Conservation (phyloP, 768 basidiomycete genomes). For the Boletus sensibilis region DNA sequence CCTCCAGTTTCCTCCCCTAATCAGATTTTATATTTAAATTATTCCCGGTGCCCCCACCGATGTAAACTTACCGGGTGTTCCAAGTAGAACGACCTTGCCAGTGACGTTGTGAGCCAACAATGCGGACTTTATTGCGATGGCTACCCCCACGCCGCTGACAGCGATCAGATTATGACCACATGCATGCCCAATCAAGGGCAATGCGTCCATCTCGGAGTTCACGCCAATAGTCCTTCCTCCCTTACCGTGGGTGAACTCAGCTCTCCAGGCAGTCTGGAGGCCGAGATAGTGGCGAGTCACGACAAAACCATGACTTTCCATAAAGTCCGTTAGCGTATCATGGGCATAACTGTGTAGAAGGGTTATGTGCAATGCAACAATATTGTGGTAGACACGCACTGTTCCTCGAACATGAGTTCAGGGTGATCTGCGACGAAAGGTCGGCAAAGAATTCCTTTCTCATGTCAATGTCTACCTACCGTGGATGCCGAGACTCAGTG, state of each 20-base stretch:
- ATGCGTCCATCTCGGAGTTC: constrained; percentile 75
- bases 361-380: constrained; percentile 7
- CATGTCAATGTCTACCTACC: constrained; percentile 40
- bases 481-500: constrained; percentile 70
- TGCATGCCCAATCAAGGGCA: constrained; percentile 57
- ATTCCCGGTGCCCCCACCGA: not conserved
- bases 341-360: constrained; percentile 59
- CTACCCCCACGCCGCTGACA: constrained; percentile 70
- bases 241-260: constrained; percentile 58
- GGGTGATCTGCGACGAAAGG: constrained; percentile 51
- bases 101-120: constrained; percentile 58
- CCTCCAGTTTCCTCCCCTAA: constrained; percentile 77
- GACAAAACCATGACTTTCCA: constrained; percentile 64
- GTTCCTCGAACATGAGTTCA: constrained; percentile 65
- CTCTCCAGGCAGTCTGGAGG: constrained; percentile 75
- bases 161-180: constrained; percentile 88
- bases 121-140: constrained; percentile 70
- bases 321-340: constrained; percentile 63
- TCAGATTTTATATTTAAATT: constrained; percentile 6
- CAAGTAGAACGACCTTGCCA: constrained; percentile 71
- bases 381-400: constrained; percentile 37
- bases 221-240: constrained; percentile 70
- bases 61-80: constrained; percentile 61
- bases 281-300: constrained; percentile 71
- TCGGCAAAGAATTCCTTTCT: constrained; percentile 4